Conservation (phyloP, 2,329 filamentous ascomycete genomes). For the Davidsoniella eucalypti region DNA sequence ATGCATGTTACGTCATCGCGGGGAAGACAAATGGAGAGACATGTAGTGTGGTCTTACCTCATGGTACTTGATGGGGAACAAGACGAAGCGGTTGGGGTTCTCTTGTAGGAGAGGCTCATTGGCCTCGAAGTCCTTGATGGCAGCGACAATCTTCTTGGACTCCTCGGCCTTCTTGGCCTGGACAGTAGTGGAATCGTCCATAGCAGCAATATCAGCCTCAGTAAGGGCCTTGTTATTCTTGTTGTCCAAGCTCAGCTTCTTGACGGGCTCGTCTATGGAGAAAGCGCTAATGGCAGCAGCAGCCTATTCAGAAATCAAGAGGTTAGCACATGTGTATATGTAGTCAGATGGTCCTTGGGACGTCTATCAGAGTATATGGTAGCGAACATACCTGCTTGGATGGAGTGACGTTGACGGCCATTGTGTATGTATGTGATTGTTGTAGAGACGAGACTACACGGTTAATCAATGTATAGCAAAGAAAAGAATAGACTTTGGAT, state of each 20-base stretch:
- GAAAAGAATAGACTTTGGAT: not conserved
- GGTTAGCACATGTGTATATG: not conserved
- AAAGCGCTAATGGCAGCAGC: constrained; percentile 73
- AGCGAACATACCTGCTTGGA: constrained; percentile 36
- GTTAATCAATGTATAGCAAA: not conserved
- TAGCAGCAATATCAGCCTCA: constrained; percentile 31
- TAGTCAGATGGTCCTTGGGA: not conserved
- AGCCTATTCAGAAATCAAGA: constrained; percentile 37
- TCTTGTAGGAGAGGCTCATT: constrained; percentile 87
- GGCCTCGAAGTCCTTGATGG: constrained; percentile 51
- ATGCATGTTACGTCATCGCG: not conserved
- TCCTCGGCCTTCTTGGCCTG: constrained; percentile 28
- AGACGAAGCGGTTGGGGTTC: constrained; percentile 88
- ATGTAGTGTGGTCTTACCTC: constrained; percentile 50
- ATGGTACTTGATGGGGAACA: constrained; percentile 98
- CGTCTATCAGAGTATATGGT: not conserved
- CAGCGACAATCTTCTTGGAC: constrained; percentile 30
- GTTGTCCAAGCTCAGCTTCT: constrained; percentile 81
- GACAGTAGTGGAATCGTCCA: constrained; percentile 25
- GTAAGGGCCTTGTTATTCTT: constrained; percentile 54
- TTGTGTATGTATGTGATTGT: constrained; percentile 20
- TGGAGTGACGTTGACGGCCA: constrained; percentile 56
- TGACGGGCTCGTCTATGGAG: constrained; percentile 72
- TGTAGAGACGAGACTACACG: not conserved
- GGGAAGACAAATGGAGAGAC: not conserved